Percentiles rank a stretch among this genome's conserved stretches.
phyloP scores from a whole-genome alignment of 140 eudicot species.

The Erigeron philadelphicus region DNA sequence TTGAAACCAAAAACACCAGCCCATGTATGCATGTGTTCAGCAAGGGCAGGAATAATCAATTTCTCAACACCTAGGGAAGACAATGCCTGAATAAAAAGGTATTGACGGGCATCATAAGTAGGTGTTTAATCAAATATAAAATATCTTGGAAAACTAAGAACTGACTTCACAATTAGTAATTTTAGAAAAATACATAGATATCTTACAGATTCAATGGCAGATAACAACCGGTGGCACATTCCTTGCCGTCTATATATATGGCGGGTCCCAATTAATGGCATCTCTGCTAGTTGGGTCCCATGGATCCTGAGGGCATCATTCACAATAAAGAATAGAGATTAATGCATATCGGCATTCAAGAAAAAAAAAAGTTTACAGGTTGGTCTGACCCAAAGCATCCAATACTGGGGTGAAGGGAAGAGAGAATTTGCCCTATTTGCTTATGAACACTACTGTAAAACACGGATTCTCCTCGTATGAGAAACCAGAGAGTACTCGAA shows the following conservation, averaged over 20 bases:
- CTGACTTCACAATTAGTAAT: not conserved
- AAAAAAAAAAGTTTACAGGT: too few relatives aligned
- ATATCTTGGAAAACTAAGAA: not conserved
- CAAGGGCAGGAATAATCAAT: slow-evolving; percentile 79
- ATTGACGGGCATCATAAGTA: not conserved
- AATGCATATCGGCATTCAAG: not conserved
- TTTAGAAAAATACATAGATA: not conserved
- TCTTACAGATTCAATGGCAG: slow-evolving; percentile 81
- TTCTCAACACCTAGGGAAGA: slow-evolving; percentile 62
- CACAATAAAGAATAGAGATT: not conserved
- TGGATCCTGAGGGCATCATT: slow-evolving; percentile 50
- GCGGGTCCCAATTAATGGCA: slow-evolving; percentile 21
- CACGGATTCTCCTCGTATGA: not conserved
- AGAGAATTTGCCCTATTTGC: not conserved
- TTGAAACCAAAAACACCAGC: slow-evolving; percentile 63
- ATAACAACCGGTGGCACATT: slow-evolving; percentile 79
- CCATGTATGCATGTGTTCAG: slow-evolving; percentile 94
- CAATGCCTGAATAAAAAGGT: slow-evolving; percentile 47
- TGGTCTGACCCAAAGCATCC: not conserved
- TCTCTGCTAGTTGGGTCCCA: slow-evolving; percentile 23
- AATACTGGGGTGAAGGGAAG: not conserved
- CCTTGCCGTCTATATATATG: slow-evolving; percentile 71
- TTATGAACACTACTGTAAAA: too few relatives aligned
- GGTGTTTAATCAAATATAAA: not conserved
- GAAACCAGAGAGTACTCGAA: too few relatives aligned